Evolutionary conservation across 345 rosid genomes (phyloP), one percentile per base, ranked within the genome.

Genomic region (Erysimum cheiranthoides): DNA sequence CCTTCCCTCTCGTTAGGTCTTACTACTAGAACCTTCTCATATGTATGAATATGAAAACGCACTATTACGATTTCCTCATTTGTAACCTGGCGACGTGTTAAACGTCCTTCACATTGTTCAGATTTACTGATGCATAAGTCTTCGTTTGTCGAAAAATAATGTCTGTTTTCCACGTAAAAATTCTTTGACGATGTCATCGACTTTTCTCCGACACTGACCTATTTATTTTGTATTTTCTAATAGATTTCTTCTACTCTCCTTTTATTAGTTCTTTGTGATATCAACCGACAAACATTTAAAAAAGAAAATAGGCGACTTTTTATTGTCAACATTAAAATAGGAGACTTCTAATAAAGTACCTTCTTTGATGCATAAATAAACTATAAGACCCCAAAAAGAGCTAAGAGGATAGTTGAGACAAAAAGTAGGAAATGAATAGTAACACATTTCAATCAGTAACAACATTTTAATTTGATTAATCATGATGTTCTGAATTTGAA

Each of bases 131-230:
- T 30, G 40, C 30, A 10, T 31, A 64, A 64, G 56, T 46, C 42
- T 31, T 64, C 3, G 16, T 31, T 62, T 27, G 18, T 14, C 13
- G n/a, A 16, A 30, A n/a, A 40, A 28, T n/a, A 17, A 65, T 4
- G 57, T 10, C 4, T 63, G 68, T 40, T 43, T 31, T 10, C 27
- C 36, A 27, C 68, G 25, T 62, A 43, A 43, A n/a, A 43, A 16
- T 43, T 5, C 2, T 34, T 51, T 21, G 71, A 67, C 27, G n/a
- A 36, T 67, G 71, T 36, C 60, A 50, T 50, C 21, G 39, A 53
- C 39, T 53, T 53, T 53, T 68, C 51, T 30, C 72, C 61, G 72
- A 53, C 61, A 53, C 12, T 53, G 73, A 53, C 62, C n/a, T n/a
- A n/a, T n/a, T n/a, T 68, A n/a, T 53, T 27, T 68, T n/a, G 38